Evolutionary conservation across 129 eudicot species (phyloP).

Genomic region (Pulicaria dysenterica): DNA sequence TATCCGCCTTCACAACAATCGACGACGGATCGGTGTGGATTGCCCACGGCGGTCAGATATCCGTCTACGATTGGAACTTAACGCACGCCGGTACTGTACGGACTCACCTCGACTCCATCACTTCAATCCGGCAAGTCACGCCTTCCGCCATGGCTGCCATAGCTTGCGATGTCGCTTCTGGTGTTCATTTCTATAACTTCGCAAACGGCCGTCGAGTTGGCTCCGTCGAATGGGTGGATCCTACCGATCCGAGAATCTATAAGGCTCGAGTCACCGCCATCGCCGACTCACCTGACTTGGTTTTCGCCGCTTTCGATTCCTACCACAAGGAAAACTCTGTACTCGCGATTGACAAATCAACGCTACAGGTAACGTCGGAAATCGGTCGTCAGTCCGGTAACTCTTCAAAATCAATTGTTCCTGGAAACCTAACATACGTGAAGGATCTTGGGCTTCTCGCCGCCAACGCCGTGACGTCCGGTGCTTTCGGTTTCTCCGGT

Average conservation of each 20-base stretch:
- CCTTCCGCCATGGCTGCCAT: slow-evolving; percentile 54
- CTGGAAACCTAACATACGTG: slow-evolving; percentile 57
- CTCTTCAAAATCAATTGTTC: slow-evolving; percentile 57
- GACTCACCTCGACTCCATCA: slow-evolving; percentile 69
- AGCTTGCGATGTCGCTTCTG: slow-evolving; percentile 51
- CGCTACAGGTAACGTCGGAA: slow-evolving; percentile 50
- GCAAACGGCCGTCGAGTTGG: slow-evolving; percentile 52
- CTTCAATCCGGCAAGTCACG: slow-evolving; percentile 42
- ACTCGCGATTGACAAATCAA: slow-evolving; percentile 58
- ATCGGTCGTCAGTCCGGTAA: slow-evolving; percentile 68
- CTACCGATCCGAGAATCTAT: slow-evolving; percentile 69
- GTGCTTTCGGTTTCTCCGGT: slow-evolving; percentile 92
- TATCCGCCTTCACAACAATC: slow-evolving; percentile 48
- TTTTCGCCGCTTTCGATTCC: slow-evolving; percentile 64
- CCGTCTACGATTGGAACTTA: slow-evolving; percentile 62
- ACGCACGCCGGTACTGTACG: slow-evolving; percentile 55
- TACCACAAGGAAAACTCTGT: slow-evolving; percentile 74
- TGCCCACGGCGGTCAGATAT: slow-evolving; percentile 81
- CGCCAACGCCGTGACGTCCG: slow-evolving; percentile 59
- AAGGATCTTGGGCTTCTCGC: slow-evolving; percentile 42
- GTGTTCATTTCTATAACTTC: slow-evolving; percentile 61
- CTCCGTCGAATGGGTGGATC: slow-evolving; percentile 68
- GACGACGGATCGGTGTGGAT: slow-evolving; percentile 67
- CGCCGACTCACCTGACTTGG: slow-evolving; percentile 43
- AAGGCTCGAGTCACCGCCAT: slow-evolving; percentile 69